These are phyloP conservation scores for Ustilago vetiveriae DNA, from an alignment of 1,284 basidiomycete species.

Conservation along the genomic window DNA sequence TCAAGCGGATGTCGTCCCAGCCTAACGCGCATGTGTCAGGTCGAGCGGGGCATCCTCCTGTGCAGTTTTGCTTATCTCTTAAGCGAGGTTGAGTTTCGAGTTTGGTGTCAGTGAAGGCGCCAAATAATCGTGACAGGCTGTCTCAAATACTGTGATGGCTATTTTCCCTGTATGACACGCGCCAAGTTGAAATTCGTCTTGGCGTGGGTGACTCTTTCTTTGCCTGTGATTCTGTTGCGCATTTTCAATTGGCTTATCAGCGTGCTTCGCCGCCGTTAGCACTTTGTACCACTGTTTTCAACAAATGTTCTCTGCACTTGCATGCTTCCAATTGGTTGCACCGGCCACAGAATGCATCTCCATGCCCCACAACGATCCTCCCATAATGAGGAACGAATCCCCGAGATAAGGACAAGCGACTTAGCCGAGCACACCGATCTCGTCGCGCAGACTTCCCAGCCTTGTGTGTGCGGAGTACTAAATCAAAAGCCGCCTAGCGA, in stretches of 20 bases:
- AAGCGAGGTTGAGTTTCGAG: slow-evolving; percentile 3
- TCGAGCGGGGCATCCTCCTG: neutral
- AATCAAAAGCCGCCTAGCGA: neutral
- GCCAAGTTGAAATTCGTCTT: no score
- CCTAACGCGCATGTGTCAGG: slow-evolving; percentile 8
- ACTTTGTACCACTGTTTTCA: neutral
- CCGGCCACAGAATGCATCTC: no score
- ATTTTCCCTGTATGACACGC: neutral
- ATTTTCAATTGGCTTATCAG: slow-evolving; percentile 7
- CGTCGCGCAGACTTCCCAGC: slow-evolving; percentile 3
- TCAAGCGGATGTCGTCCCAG: no score
- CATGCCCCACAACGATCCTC: no score
- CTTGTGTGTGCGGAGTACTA: neutral
- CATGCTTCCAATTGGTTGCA: no score
- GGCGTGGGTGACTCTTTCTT: no score
- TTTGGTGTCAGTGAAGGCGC: neutral
- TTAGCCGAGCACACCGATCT: slow-evolving; percentile 2
- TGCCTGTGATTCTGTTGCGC: no score
- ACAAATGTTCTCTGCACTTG: neutral
- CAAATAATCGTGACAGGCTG: no score
- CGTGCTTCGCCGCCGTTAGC: slow-evolving; percentile 1
- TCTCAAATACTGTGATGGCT: no score
- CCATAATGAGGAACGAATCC: no score
- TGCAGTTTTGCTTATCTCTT: slow-evolving; percentile 15
- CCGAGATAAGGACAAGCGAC: slow-evolving; percentile 1